These are phyloP conservation scores for Sporothrix inflata DNA, from an alignment of 2,329 filamentous ascomycete genomes.

Conservation along the genomic window DNA sequence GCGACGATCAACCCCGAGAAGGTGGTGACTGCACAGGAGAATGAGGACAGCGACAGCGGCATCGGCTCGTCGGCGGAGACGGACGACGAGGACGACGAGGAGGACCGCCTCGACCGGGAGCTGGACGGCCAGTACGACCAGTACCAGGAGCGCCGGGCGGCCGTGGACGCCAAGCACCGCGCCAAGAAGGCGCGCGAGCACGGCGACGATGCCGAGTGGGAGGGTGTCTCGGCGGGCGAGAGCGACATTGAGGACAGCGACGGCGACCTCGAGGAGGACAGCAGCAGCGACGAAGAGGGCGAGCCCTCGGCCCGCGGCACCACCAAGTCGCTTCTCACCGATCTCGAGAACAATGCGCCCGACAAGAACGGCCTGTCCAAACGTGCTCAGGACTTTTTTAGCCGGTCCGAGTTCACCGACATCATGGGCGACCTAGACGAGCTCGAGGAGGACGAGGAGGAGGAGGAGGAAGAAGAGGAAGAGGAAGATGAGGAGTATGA, in stretches of 20 bases:
- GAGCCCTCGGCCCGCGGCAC: constrained; percentile 38
- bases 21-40: constrained; percentile 43
- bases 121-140: constrained; percentile 86
- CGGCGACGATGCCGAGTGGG: constrained; percentile 86
- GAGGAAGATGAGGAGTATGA: constrained; percentile 44
- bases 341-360: constrained; percentile 59
- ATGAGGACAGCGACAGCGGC: constrained; percentile 64
- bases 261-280: constrained; percentile 60
- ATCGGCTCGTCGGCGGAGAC: constrained; percentile 57
- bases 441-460: constrained; percentile 41
- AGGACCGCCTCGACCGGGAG: constrained; percentile 79
- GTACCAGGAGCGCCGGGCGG: constrained; percentile 79
- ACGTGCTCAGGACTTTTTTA: constrained; percentile 86
- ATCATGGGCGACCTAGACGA: constrained; percentile 69
- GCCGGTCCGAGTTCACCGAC: constrained; percentile 90
- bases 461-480: constrained; percentile 55
- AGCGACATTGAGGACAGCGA: constrained; percentile 60
- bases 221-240: constrained; percentile 71
- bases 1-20: constrained; percentile 54
- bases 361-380: constrained; percentile 71
- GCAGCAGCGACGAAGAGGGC: constrained; percentile 65
- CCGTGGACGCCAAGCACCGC: constrained; percentile 81
- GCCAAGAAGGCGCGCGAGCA: constrained; percentile 86
- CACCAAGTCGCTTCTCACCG: constrained; percentile 58
- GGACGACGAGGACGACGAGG: constrained; percentile 70